These are phyloP conservation scores for Xylaria sp. DNA, from an alignment of 2,329 filamentous ascomycete species.

Conservation along the genomic window DNA sequence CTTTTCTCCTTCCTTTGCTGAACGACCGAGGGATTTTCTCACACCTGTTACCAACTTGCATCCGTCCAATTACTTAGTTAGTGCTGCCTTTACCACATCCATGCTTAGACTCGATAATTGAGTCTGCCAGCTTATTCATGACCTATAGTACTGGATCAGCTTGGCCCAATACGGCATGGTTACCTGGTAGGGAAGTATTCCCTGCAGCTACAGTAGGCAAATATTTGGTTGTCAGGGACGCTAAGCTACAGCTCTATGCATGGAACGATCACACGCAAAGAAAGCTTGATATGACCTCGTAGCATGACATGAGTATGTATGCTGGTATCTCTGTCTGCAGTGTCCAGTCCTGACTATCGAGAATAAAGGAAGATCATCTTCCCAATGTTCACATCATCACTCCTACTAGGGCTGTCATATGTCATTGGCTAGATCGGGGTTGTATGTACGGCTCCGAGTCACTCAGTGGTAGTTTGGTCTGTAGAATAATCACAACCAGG, in stretches of 20 bases:
- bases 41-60: too few relatives aligned
- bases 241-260: not conserved
- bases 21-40: too few relatives aligned
- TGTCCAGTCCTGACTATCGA: not conserved
- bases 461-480: too few relatives aligned
- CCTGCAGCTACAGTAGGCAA: not conserved
- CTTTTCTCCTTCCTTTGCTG: too few relatives aligned
- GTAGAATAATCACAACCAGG: too few relatives aligned
- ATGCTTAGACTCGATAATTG: not conserved
- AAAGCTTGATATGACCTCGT: slow-evolving; percentile 4
- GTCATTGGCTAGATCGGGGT: too few relatives aligned
- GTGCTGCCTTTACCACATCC: not conserved
- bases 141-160: not conserved
- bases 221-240: not conserved
- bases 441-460: too few relatives aligned
- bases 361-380: not conserved
- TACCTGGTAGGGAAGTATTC: not conserved
- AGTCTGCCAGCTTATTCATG: not conserved
- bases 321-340: not conserved
- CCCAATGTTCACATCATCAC: too few relatives aligned
- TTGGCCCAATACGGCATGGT: not conserved
- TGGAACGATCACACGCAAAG: not conserved
- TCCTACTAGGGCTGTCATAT: too few relatives aligned
- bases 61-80: too few relatives aligned
- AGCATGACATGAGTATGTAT: slow-evolving; percentile 5